A percentile compares a stretch with the other conserved stretches of the same genome.
Conservation (phyloP, 768 basidiomycete species). For the Dioszegia hungarica region DNA sequence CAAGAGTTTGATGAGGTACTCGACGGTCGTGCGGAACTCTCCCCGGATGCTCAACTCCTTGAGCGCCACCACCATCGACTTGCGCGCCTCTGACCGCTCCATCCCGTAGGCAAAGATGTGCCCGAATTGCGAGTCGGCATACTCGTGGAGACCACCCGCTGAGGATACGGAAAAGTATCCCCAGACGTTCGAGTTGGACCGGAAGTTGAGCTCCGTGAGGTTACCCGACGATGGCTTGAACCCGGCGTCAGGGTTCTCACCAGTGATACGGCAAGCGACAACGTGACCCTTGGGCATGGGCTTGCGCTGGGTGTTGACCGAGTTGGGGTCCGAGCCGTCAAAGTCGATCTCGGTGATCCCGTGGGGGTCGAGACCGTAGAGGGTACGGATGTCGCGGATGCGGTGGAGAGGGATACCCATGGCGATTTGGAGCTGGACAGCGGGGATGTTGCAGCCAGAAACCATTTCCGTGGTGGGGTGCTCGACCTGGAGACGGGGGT, state of each 20-base stretch:
- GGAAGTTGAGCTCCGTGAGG: slow-evolving; percentile 97
- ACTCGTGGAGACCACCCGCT: slow-evolving; percentile 95
- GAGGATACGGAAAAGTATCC: slow-evolving; percentile 97
- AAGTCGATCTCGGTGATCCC: slow-evolving; percentile 92
- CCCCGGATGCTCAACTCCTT: slow-evolving; percentile 98
- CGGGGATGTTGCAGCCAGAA: slow-evolving; percentile 95
- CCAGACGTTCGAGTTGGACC: slow-evolving; percentile 98
- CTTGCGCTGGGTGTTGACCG: slow-evolving; percentile 82
- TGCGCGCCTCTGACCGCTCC: slow-evolving; percentile 87
- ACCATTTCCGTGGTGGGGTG: slow-evolving; percentile 99
- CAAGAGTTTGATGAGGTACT: slow-evolving; percentile 96
- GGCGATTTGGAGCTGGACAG: slow-evolving; percentile 91
- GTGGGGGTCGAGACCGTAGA: slow-evolving; percentile 90
- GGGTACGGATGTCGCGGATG: slow-evolving; percentile 88
- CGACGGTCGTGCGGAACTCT: slow-evolving; percentile 96
- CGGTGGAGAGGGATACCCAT: slow-evolving; percentile 97
- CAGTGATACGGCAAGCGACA: slow-evolving; percentile 97
- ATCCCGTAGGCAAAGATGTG: slow-evolving; percentile 99
- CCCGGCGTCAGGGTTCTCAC: slow-evolving; percentile 98
- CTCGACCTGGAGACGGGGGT: slow-evolving; percentile 98
- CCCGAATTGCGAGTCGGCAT: slow-evolving; percentile 98
- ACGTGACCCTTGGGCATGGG: slow-evolving; percentile 97
- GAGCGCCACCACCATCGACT: slow-evolving; percentile 98
- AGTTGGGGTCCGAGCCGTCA: slow-evolving; percentile 84
- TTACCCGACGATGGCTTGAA: slow-evolving; percentile 98